These are phyloP conservation scores for Strobilomyces dryophilus DNA, from an alignment of 768 basidiomycete genomes.

Conservation along the genomic window DNA sequence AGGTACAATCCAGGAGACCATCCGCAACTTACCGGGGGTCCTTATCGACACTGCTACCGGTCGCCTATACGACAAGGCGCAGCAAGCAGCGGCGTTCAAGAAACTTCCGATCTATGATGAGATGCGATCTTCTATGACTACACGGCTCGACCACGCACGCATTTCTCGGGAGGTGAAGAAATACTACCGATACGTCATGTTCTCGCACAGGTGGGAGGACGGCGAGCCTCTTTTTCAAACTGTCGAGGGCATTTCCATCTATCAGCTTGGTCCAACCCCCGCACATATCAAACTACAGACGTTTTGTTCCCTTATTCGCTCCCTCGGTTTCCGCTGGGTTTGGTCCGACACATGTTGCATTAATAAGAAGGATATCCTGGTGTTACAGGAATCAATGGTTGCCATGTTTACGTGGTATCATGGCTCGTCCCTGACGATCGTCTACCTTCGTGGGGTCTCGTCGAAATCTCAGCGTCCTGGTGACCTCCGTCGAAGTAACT, in stretches of 20 bases:
- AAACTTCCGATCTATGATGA: slow-evolving; percentile 1
- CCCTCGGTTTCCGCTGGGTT: slow-evolving; percentile 11
- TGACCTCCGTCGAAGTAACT: slow-evolving; percentile 2
- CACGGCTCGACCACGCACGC: neutral
- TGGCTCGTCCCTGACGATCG: slow-evolving; percentile 5
- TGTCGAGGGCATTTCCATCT: slow-evolving; percentile 6
- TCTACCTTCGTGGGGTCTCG: slow-evolving; percentile 6
- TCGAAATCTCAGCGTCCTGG: neutral
- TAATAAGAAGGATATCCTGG: neutral
- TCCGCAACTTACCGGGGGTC: slow-evolving; percentile 1
- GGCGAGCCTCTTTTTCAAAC: slow-evolving; percentile 2
- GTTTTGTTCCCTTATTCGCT: slow-evolving; percentile 1
- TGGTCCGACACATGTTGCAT: slow-evolving; percentile 12
- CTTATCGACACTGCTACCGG: slow-evolving; percentile 8
- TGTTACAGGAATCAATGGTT: slow-evolving; percentile 13
- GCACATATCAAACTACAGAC: slow-evolving; percentile 5
- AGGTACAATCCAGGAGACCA: neutral
- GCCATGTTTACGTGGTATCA: neutral
- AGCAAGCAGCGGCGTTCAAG: slow-evolving; percentile 8
- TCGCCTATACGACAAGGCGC: slow-evolving; percentile 5
- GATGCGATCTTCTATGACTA: slow-evolving; percentile 6
- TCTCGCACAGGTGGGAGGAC: slow-evolving; percentile 9
- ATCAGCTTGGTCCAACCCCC: neutral
- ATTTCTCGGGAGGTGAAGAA: slow-evolving; percentile 3
- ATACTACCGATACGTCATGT: slow-evolving; percentile 10